A percentile compares a stretch with the other conserved stretches of the same genome.
Conservation (phyloP, 2,329 filamentous ascomycete genomes). For the Mycosphaerella arachidis region DNA sequence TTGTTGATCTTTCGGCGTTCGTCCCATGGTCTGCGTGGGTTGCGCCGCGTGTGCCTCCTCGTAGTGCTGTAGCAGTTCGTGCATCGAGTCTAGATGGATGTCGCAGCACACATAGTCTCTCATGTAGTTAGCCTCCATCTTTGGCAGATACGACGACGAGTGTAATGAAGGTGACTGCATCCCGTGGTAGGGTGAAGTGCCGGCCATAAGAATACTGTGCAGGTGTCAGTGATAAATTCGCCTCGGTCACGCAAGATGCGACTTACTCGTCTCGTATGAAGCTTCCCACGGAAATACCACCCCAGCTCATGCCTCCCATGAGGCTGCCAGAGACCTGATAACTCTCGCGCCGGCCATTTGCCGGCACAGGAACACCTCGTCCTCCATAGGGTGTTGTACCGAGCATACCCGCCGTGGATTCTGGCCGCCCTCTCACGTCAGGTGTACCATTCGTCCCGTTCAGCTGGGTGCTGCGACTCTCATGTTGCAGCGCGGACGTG, state of each 20-base stretch:
- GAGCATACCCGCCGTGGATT: slow-evolving; percentile 48
- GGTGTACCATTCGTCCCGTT: slow-evolving; percentile 15
- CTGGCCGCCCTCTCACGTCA: slow-evolving; percentile 43
- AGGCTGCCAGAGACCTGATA: slow-evolving; percentile 53
- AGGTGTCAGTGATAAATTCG: slow-evolving; percentile 10
- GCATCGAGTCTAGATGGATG: slow-evolving; percentile 79
- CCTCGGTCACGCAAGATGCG: slow-evolving; percentile 1
- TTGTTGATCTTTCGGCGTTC: slow-evolving; percentile 36
- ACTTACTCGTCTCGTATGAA: slow-evolving; percentile 98
- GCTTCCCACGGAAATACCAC: slow-evolving; percentile 89
- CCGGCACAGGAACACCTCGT: slow-evolving; percentile 58
- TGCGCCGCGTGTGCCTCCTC: slow-evolving; percentile 83
- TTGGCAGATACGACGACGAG: slow-evolving; percentile 27
- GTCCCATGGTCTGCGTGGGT: slow-evolving; percentile 37
- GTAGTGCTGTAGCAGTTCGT: slow-evolving; percentile 93
- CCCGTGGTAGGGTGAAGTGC: slow-evolving; percentile 82
- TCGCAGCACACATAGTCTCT: slow-evolving; percentile 95
- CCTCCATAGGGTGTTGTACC: slow-evolving; percentile 52
- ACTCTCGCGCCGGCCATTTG: slow-evolving; percentile 52
- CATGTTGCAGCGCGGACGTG: slow-evolving; percentile 55
- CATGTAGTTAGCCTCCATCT: slow-evolving; percentile 86
- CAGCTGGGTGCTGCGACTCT: slow-evolving; percentile 36
- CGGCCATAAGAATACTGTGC: slow-evolving; percentile 83
- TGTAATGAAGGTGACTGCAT: slow-evolving; percentile 89
- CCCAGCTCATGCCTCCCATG: slow-evolving; percentile 88